These are phyloP conservation scores for Multifurca ochricompacta DNA, from an alignment of 768 basidiomycete genomes.

Conservation along the genomic window DNA sequence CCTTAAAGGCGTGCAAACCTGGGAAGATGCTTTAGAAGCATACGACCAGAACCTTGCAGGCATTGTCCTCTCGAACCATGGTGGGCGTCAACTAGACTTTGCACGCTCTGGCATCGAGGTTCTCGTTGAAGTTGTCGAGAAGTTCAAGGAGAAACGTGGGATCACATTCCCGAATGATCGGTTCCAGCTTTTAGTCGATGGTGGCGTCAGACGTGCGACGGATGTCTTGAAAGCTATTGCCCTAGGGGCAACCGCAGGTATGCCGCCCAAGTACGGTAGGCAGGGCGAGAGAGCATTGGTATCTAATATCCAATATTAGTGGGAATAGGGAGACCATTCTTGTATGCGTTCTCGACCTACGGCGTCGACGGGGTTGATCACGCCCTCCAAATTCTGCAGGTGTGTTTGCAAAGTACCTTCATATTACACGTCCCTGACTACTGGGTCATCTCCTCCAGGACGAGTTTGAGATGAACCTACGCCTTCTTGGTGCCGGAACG, in stretches of 20 bases:
- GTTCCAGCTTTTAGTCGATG: constrained; percentile 87
- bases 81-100: constrained; percentile 50
- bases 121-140: constrained; percentile 63
- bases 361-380: constrained; percentile 82
- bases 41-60: constrained; percentile 39
- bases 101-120: constrained; percentile 33
- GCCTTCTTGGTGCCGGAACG: constrained; percentile 77
- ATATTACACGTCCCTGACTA: not conserved
- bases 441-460: constrained; percentile 43
- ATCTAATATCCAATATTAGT: constrained; percentile 32
- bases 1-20: constrained; percentile 57
- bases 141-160: constrained; percentile 58
- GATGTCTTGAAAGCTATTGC: constrained; percentile 87
- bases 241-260: constrained; percentile 81
- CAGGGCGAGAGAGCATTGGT: not conserved
- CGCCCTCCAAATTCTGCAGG: constrained; percentile 71
- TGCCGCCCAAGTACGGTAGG: constrained; percentile 12
- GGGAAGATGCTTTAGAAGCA: constrained; percentile 52
- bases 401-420: constrained; percentile 27
- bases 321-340: constrained; percentile 78
- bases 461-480: constrained; percentile 98
- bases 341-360: constrained; percentile 86
- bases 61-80: constrained; percentile 53
- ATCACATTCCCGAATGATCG: constrained; percentile 67
- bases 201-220: constrained; percentile 88